A percentile compares a stretch with the other conserved stretches of the same genome.
phyloP scores from a whole-genome alignment of 148 eudicot species.

The Chenopodium album region DNA sequence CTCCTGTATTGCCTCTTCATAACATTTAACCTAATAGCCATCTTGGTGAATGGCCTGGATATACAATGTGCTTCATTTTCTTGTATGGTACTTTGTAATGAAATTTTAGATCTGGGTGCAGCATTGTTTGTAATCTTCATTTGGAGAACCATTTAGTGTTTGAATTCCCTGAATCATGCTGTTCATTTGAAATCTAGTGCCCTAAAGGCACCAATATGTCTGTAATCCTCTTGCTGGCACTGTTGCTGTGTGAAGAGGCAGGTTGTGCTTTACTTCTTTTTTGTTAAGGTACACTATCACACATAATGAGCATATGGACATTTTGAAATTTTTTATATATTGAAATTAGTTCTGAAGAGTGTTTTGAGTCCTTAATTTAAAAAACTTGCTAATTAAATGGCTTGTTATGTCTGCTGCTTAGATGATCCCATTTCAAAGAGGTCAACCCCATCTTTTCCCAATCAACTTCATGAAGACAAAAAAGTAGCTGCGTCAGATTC shows the following conservation, averaged over 20 bases:
- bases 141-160: neutral
- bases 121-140: neutral
- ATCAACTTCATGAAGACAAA: slow-evolving; percentile 36
- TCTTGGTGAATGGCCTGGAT: neutral
- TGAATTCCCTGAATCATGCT: neutral
- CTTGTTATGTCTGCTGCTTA: slow-evolving; percentile 25
- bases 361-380: neutral
- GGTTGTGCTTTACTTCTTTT: neutral
- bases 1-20: neutral
- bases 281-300: neutral
- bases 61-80: neutral
- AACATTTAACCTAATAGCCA: neutral
- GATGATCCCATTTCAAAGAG: slow-evolving; percentile 82
- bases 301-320: no score
- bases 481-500: slow-evolving; percentile 38
- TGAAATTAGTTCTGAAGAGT: neutral
- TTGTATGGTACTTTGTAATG: neutral
- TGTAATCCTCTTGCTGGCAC: neutral
- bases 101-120: neutral
- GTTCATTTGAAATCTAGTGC: neutral
- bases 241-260: neutral
- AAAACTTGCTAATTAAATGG: neutral
- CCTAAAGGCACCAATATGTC: neutral
- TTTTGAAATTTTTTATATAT: no score
- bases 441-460: slow-evolving; percentile 36